Conservation (phyloP, 495 filamentous ascomycete genomes). For the Xanthoparmelia taractica region DNA sequence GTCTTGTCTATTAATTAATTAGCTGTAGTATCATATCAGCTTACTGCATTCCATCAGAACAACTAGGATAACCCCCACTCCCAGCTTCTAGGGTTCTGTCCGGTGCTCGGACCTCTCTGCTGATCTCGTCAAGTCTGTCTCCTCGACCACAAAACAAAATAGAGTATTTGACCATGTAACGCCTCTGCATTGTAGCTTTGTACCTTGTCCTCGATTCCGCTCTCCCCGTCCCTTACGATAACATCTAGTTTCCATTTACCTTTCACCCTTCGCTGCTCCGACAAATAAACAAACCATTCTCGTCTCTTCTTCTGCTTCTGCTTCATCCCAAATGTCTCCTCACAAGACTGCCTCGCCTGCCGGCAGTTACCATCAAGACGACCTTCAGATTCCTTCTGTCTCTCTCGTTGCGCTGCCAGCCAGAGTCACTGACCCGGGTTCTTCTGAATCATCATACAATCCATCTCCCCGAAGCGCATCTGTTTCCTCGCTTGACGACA, state of each 20-base stretch:
- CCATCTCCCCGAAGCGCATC: slow-evolving; percentile 23
- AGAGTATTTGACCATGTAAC: slow-evolving; percentile 7
- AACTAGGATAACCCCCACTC: not conserved
- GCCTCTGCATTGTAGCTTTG: slow-evolving; percentile 11
- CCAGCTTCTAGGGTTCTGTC: slow-evolving; percentile 1
- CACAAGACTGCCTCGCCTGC: slow-evolving; percentile 19
- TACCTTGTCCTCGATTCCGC: not conserved
- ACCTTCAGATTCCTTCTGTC: slow-evolving; percentile 4
- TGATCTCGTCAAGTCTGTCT: slow-evolving; percentile 13
- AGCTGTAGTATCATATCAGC: slow-evolving; percentile 12
- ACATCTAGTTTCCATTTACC: slow-evolving; percentile 8
- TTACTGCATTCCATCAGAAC: slow-evolving; percentile 7
- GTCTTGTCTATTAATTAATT: no score
- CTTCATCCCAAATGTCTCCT: slow-evolving; percentile 13
- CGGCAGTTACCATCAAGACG: slow-evolving; percentile 18
- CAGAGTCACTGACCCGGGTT: slow-evolving; percentile 18
- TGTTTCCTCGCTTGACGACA: slow-evolving; percentile 28
- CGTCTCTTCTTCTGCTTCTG: not conserved
- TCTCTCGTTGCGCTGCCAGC: slow-evolving; percentile 9
- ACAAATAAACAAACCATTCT: no score
- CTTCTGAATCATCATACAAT: slow-evolving; percentile 23
- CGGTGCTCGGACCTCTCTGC: slow-evolving; percentile 13
- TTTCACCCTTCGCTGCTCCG: not conserved
- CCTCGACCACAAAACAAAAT: not conserved
- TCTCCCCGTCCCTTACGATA: slow-evolving; percentile 4